These are phyloP conservation scores for Fusarium albosuccineum DNA, from an alignment of 2,329 filamentous ascomycete species.

Conservation along the genomic window DNA sequence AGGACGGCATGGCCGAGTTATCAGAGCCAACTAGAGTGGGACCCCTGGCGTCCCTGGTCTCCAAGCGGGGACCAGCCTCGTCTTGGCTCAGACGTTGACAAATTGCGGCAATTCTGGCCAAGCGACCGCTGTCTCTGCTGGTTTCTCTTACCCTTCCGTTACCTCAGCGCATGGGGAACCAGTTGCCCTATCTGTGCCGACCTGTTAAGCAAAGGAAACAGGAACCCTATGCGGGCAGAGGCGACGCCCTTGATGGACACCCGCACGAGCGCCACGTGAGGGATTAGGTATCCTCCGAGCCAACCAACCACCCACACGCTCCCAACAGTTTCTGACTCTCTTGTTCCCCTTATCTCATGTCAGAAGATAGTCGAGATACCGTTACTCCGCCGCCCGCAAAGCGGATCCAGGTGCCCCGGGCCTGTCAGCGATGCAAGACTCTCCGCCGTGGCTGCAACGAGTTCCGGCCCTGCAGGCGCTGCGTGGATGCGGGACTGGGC, in stretches of 20 bases:
- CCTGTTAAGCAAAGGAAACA: no score
- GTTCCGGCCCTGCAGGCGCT: slow-evolving; percentile 58
- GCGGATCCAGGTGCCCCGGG: slow-evolving; percentile 57
- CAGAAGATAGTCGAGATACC: slow-evolving; percentile 12
- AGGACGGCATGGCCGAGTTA: neutral
- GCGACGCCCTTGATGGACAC: neutral
- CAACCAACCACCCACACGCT: neutral
- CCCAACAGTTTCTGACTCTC: neutral
- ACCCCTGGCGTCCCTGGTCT: no score
- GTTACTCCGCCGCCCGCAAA: slow-evolving; percentile 45
- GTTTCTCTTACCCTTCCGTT: slow-evolving; percentile 30
- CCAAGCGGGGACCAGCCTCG: slow-evolving; percentile 30
- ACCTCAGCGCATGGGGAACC: slow-evolving; percentile 18
- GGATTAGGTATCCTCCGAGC: slow-evolving; percentile 29
- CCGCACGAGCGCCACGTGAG: slow-evolving; percentile 11
- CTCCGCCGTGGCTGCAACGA: slow-evolving; percentile 61
- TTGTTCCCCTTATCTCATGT: slow-evolving; percentile 16
- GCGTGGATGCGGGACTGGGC: slow-evolving; percentile 56
- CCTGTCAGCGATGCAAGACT: slow-evolving; percentile 58
- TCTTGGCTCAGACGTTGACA: neutral
- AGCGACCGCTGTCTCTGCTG: neutral
- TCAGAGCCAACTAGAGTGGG: neutral
- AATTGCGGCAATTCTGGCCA: slow-evolving; percentile 9
- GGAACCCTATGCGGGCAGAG: neutral
- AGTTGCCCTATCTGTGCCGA: slow-evolving; percentile 15